Evolutionary conservation across 805 yeast genomes (phyloP).

Genomic region (Blastobotrys peoriensis): DNA sequence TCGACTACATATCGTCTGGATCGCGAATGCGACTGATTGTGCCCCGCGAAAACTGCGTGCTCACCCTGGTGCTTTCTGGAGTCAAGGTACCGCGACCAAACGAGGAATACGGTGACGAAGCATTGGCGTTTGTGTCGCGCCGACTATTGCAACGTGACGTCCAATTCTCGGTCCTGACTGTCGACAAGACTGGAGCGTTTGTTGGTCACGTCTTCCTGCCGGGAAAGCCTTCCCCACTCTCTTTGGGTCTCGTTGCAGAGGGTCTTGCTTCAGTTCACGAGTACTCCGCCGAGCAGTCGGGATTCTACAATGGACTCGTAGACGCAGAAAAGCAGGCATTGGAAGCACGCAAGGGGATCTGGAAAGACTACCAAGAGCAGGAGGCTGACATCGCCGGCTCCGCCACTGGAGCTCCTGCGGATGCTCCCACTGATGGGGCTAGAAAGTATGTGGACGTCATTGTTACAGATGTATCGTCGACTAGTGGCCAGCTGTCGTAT

Average conservation of each 20-base stretch:
- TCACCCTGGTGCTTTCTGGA: slow-evolving; percentile 74
- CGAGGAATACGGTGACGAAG: slow-evolving; percentile 39
- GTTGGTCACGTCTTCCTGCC: slow-evolving; percentile 61
- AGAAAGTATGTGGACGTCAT: slow-evolving; percentile 32
- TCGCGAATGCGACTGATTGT: slow-evolving; percentile 60
- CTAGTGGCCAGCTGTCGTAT: slow-evolving; percentile 25
- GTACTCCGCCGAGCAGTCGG: slow-evolving; percentile 53
- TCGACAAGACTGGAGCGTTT: slow-evolving; percentile 76
- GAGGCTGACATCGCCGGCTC: slow-evolving; percentile 16
- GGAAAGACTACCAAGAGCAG: slow-evolving; percentile 46
- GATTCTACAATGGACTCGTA: slow-evolving; percentile 46
- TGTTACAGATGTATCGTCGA: slow-evolving; percentile 26
- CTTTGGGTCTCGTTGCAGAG: slow-evolving; percentile 47
- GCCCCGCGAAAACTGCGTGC: slow-evolving; percentile 64
- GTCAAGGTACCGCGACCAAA: slow-evolving; percentile 40
- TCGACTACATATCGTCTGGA: slow-evolving; percentile 65
- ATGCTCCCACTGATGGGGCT: slow-evolving; percentile 18
- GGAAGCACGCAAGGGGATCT: slow-evolving; percentile 50
- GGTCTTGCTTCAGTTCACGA: slow-evolving; percentile 66
- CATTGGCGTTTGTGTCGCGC: slow-evolving; percentile 47
- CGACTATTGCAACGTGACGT: slow-evolving; percentile 68
- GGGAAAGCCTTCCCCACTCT: slow-evolving; percentile 49
- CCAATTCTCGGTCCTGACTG: slow-evolving; percentile 57
- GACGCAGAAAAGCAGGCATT: slow-evolving; percentile 63
- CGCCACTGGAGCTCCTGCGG: slow-evolving; percentile 15